Percentiles rank a stretch among this genome's conserved stretches.
These are phyloP conservation scores for Spergularia marina DNA, from an alignment of 148 eudicot species.

Conservation along the genomic window DNA sequence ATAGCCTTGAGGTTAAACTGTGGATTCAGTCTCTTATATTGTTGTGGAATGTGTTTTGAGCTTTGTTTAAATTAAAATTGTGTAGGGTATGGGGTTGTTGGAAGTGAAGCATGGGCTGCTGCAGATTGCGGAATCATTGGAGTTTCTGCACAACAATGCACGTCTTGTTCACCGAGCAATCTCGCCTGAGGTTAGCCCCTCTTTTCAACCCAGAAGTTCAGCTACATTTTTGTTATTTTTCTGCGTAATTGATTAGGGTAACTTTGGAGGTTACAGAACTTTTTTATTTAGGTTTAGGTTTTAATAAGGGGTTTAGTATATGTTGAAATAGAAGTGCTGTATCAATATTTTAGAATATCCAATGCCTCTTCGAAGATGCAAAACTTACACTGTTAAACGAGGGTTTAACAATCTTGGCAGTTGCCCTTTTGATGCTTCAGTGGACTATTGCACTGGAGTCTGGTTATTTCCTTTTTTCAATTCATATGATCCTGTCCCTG, in stretches of 20 bases:
- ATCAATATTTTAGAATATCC: background rate
- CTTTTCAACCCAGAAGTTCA: background rate
- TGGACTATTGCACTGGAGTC: background rate
- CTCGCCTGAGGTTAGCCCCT: constrained; percentile 77
- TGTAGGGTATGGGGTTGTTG: constrained; percentile 92
- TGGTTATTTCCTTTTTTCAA: background rate
- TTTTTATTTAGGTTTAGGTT: background rate
- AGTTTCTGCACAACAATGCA: constrained; percentile 93
- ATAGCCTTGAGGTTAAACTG: background rate
- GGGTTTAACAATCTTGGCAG: constrained; percentile 3
- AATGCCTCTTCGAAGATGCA: background rate
- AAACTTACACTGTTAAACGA: background rate
- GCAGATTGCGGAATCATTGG: constrained; percentile 88
- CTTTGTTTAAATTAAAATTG: constrained; percentile 2
- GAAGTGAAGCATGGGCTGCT: constrained; percentile 97
- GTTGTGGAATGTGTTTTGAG: constrained; percentile 5
- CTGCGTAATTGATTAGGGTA: background rate
- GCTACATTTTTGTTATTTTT: background rate
- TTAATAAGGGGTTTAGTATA: background rate
- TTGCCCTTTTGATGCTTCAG: background rate
- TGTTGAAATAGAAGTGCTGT: background rate
- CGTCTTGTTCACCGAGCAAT: constrained; percentile 78
- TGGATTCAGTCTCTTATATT: background rate
- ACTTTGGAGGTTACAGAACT: background rate
- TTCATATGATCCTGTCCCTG: background rate